Conservation (phyloP, 495 filamentous ascomycete genomes). For the Chaetomium cochliodes region DNA sequence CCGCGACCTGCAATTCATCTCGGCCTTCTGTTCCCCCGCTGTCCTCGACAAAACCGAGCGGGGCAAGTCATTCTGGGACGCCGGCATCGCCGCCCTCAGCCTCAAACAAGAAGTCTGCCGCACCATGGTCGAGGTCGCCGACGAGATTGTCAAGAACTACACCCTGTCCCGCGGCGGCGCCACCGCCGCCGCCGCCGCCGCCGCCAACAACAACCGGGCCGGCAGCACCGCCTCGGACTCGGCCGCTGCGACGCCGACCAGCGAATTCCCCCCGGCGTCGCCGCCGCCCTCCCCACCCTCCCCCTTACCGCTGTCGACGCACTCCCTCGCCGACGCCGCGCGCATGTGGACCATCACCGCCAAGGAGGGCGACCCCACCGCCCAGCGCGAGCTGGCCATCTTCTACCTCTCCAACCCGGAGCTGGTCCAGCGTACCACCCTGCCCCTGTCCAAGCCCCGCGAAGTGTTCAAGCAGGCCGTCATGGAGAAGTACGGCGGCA, state of each 20-base stretch:
- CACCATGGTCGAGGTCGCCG: constrained; percentile 84
- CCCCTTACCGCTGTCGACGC: constrained; percentile 47
- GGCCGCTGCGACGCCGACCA: constrained; percentile 28
- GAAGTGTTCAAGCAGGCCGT: constrained; percentile 91
- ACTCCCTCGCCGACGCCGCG: constrained; percentile 80
- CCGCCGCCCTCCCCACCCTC: constrained; percentile 33
- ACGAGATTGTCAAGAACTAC: constrained; percentile 66
- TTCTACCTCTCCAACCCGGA: constrained; percentile 93
- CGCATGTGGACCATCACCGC: constrained; percentile 92
- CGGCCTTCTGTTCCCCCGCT: constrained; percentile 79
- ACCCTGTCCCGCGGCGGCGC: constrained; percentile 43
- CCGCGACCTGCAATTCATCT: constrained; percentile 93
- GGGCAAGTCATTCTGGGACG: constrained; percentile 94
- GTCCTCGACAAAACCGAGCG: constrained; percentile 81
- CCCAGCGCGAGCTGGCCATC: constrained; percentile 91
- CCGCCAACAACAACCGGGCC: constrained; percentile 19
- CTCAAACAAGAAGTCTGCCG: constrained; percentile 87
- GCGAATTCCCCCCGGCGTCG: constrained; percentile 13
- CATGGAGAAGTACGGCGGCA: constrained; percentile 63
- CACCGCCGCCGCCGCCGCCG: constrained; percentile 19
- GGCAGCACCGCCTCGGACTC: constrained; percentile 19
- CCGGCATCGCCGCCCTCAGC: constrained; percentile 79
- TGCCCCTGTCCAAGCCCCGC: constrained; percentile 78
- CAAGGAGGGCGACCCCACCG: constrained; percentile 86
- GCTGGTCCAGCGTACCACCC: constrained; percentile 75